phyloP scores from a whole-genome alignment of 768 basidiomycete species.

The Xerocomellus intermedius region DNA sequence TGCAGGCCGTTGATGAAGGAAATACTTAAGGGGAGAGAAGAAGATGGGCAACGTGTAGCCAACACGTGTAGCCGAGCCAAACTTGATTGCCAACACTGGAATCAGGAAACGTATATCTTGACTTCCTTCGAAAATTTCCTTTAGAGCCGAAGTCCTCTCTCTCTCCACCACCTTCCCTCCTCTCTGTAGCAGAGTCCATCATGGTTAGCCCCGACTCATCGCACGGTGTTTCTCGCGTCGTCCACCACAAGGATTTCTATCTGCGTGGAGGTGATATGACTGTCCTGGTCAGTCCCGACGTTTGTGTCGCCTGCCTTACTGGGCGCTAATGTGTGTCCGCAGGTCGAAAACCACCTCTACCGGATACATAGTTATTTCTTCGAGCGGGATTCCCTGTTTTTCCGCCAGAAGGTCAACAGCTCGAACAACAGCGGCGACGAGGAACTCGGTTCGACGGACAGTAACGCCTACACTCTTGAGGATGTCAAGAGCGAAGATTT shows the following conservation, averaged over 20 bases:
- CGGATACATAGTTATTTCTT: slow-evolving; percentile 63
- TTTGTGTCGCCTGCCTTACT: not conserved
- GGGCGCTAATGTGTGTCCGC: slow-evolving; percentile 16
- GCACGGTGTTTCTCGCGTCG: slow-evolving; percentile 31
- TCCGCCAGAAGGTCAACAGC: slow-evolving; percentile 36
- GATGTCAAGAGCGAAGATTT: slow-evolving; percentile 49
- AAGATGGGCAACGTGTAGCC: slow-evolving; percentile 28
- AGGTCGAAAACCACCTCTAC: slow-evolving; percentile 60
- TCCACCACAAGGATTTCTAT: slow-evolving; percentile 48
- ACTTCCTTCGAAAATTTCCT: slow-evolving; percentile 38
- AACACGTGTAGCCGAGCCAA: slow-evolving; percentile 36
- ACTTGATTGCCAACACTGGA: slow-evolving; percentile 27
- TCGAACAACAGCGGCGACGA: slow-evolving; percentile 32
- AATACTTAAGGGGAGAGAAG: slow-evolving; percentile 22
- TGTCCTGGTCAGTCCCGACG: slow-evolving; percentile 46
- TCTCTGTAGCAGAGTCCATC: slow-evolving; percentile 20
- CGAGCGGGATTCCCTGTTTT: slow-evolving; percentile 54
- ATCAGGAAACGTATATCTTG: slow-evolving; percentile 34
- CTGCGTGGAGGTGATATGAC: slow-evolving; percentile 57
- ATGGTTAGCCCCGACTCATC: slow-evolving; percentile 26
- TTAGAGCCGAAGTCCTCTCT: slow-evolving; percentile 28
- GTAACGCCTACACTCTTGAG: slow-evolving; percentile 44
- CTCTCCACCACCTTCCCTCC: slow-evolving; percentile 31
- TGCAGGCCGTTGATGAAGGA: slow-evolving; percentile 11
- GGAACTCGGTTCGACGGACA: slow-evolving; percentile 38